Evolutionary conservation across 2,329 filamentous ascomycete genomes (phyloP), one percentile per base, ranked within the genome.

Genomic region (Neopestalotiopsis rosae): DNA sequence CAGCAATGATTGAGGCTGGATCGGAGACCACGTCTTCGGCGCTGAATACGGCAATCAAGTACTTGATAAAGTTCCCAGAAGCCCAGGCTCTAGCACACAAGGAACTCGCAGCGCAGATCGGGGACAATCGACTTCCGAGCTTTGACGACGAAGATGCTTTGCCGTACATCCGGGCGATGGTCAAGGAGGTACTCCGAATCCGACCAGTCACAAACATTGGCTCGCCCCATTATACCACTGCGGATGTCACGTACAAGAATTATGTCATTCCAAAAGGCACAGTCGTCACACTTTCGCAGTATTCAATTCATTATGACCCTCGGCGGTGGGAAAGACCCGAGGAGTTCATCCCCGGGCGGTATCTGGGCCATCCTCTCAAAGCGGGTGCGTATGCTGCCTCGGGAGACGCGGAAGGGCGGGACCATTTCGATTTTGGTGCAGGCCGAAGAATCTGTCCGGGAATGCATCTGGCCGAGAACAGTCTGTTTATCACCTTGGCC

Each of bases 101-200:
- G 24, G 86, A 90, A 72, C 79, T 89, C 4, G 86, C 88, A 70
- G 74, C 78, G 1, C 82, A 88, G 1, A 79, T 90, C 2, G 87
- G 87, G 1, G 71, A 77, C 0, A 67, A 79, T 14, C 80, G 87
- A 2, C 79, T 83, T 9, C 87, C 87, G 0, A 76, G 74, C 24
- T 85, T 83, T 75, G 81, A 84, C 40, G 87, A 90, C 72, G 80
- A 81, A 28, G 76, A 80, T 0, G 76, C 79, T 3, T 74, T 90
- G 12, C 87, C 87, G 0, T 90, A 90, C 72, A 74, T 89, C 40
- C 80, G 82, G 32, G 85, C 85, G 1, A 80, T 87, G 14, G 81
- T 88, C 20, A 88, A 89, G 69, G 88, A 90, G 70, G 81, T 85
- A 1, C 76, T 89, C 10, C 82, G 88, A 2, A 89, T 88, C 86